These are phyloP conservation scores for Diutina sp. DNA, from an alignment of 1,139 yeast genomes.

Conservation along the genomic window DNA sequence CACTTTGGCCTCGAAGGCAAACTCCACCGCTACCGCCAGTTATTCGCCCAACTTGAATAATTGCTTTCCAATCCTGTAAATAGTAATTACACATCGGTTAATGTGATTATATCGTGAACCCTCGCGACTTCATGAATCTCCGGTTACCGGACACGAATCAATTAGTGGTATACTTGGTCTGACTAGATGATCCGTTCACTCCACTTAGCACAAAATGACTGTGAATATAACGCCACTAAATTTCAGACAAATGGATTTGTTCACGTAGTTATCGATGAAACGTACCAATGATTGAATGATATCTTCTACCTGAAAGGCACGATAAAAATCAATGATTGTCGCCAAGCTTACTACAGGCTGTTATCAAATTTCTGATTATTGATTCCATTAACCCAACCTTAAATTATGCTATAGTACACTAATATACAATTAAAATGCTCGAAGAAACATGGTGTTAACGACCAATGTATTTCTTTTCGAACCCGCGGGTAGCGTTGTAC, in stretches of 20 bases:
- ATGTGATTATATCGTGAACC: too few species aligned
- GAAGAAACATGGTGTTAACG: slow-evolving; percentile 11
- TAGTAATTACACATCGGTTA: background rate
- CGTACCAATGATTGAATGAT: too few species aligned
- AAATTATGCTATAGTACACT: background rate
- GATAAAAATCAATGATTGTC: too few species aligned
- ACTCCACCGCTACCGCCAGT: background rate
- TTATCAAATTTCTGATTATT: too few species aligned
- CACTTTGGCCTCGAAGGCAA: slow-evolving; percentile 1
- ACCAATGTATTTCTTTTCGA: slow-evolving; percentile 59
- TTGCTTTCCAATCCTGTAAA: background rate
- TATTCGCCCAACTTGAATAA: background rate
- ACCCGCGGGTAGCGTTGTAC: slow-evolving; percentile 47
- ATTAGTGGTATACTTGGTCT: too few species aligned
- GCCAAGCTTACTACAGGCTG: too few species aligned
- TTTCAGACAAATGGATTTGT: too few species aligned
- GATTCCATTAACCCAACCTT: background rate
- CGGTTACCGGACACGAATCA: background rate
- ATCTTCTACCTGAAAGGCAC: too few species aligned
- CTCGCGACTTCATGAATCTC: background rate
- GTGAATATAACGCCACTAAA: too few species aligned
- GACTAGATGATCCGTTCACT: too few species aligned
- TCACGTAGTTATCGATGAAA: too few species aligned
- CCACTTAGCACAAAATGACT: too few species aligned
- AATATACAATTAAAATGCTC: background rate